These are phyloP conservation scores for Amanita exitialis DNA, from an alignment of 768 basidiomycete species.

Conservation along the genomic window DNA sequence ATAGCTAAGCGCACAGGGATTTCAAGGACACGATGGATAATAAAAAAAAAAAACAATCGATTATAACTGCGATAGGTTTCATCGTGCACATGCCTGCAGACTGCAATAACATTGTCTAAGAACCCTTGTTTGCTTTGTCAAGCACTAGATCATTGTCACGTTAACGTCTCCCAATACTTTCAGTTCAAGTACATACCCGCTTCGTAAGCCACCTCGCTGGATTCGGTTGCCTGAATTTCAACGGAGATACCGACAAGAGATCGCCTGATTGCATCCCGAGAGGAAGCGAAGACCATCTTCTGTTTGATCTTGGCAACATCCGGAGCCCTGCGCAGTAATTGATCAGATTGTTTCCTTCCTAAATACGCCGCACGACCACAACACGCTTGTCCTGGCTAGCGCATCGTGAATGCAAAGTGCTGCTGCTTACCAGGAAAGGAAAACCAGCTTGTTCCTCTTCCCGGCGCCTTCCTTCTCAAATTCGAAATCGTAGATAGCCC, in stretches of 20 bases:
- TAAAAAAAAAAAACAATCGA: not conserved
- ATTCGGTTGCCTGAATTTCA: slow-evolving; percentile 85
- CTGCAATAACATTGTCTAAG: not conserved
- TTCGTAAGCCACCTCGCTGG: slow-evolving; percentile 60
- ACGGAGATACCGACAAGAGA: slow-evolving; percentile 64
- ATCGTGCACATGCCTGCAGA: not conserved
- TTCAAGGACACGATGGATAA: not conserved
- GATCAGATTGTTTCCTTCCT: slow-evolving; percentile 14
- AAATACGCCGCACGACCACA: not conserved
- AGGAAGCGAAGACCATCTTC: slow-evolving; percentile 92
- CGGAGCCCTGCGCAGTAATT: slow-evolving; percentile 57
- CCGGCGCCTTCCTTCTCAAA: slow-evolving; percentile 66
- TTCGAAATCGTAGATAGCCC: slow-evolving; percentile 90
- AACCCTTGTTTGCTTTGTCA: slow-evolving; percentile 1
- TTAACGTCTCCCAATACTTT: not conserved
- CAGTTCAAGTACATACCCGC: slow-evolving; percentile 37
- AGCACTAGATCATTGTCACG: not conserved
- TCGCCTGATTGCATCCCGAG: slow-evolving; percentile 69
- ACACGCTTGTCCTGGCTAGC: not conserved
- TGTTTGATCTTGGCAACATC: slow-evolving; percentile 76
- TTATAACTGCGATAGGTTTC: not conserved
- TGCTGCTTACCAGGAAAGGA: slow-evolving; percentile 71
- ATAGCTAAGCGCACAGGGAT: not conserved
- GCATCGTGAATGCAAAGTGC: not conserved
- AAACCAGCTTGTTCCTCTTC: slow-evolving; percentile 79